These are phyloP conservation scores for Styphnolobium japonicum DNA, from an alignment of 306 rosid genomes.

Conservation along the genomic window DNA sequence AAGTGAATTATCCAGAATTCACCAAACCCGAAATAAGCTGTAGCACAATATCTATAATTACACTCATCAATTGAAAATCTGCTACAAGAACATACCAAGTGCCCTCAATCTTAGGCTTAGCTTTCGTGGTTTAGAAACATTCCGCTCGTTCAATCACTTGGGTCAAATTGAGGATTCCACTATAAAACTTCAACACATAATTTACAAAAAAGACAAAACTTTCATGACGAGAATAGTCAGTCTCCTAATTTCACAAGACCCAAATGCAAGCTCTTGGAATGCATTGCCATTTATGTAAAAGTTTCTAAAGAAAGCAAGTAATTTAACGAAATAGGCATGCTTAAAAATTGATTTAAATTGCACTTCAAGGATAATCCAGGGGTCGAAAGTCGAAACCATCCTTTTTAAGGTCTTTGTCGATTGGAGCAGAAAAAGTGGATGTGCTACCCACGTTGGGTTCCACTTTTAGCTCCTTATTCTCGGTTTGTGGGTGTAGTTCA, in stretches of 20 bases:
- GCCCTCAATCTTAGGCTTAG: background rate
- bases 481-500: conserved; percentile 47
- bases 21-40: background rate
- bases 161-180: too few species aligned
- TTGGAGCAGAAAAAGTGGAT: conserved; percentile 46
- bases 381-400: conserved; percentile 20
- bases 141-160: too few species aligned
- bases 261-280: background rate
- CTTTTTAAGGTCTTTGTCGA: conserved; percentile 89
- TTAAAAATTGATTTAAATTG: background rate
- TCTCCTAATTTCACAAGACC: background rate
- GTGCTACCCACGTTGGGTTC: conserved; percentile 31
- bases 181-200: background rate
- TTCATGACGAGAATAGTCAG: background rate
- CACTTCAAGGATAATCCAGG: background rate
- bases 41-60: background rate
- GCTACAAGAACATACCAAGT: background rate
- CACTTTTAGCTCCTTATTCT: conserved; percentile 8
- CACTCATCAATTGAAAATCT: background rate
- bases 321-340: conserved; percentile 2
- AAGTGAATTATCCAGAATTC: too few species aligned
- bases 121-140: too few species aligned
- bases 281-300: background rate
- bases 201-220: background rate
- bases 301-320: background rate